Evolutionary conservation across 768 basidiomycete species (phyloP).

Genomic region (Suillus decipiens): DNA sequence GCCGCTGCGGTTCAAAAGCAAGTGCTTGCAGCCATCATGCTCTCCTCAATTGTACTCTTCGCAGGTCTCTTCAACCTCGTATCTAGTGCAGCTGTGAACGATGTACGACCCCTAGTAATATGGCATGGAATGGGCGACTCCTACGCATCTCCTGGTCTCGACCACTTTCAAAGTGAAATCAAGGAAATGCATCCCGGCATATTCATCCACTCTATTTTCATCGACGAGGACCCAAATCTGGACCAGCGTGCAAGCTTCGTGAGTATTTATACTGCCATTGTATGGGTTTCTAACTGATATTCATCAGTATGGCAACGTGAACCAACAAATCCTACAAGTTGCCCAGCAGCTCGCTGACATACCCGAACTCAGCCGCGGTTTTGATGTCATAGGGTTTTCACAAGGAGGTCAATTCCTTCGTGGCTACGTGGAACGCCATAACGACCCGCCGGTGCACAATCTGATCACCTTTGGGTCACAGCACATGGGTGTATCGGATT

Average conservation of each 20-base stretch:
- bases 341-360: conserved; percentile 64
- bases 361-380: conserved; percentile 66
- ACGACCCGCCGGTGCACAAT: conserved; percentile 72
- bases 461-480: conserved; percentile 87
- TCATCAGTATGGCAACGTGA: conserved; percentile 73
- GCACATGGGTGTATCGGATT: conserved; percentile 83
- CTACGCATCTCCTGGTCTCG: conserved; percentile 71
- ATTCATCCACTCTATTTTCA: conserved; percentile 73
- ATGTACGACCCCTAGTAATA: conserved; percentile 60
- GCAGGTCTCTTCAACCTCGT: conserved; percentile 18
- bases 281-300: conserved; percentile 8
- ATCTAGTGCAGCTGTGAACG: conserved; percentile 16
- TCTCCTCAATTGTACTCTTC: conserved; percentile 16
- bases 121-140: conserved; percentile 89
- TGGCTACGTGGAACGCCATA: conserved; percentile 79
- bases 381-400: conserved; percentile 87
- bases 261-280: conserved; percentile 35
- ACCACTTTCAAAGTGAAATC: conserved; percentile 60
- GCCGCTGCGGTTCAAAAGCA: neutral
- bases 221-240: conserved; percentile 59
- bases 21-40: conserved; percentile 14
- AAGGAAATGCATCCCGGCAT: conserved; percentile 70
- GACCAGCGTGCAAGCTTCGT: conserved; percentile 77
- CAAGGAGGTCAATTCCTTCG: conserved; percentile 90
- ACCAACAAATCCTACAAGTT: conserved; percentile 67